A percentile compares a stretch with the other conserved stretches of the same genome.
phyloP scores from a whole-genome alignment of 139 green algal species.

The Picochlorum sp. region DNA sequence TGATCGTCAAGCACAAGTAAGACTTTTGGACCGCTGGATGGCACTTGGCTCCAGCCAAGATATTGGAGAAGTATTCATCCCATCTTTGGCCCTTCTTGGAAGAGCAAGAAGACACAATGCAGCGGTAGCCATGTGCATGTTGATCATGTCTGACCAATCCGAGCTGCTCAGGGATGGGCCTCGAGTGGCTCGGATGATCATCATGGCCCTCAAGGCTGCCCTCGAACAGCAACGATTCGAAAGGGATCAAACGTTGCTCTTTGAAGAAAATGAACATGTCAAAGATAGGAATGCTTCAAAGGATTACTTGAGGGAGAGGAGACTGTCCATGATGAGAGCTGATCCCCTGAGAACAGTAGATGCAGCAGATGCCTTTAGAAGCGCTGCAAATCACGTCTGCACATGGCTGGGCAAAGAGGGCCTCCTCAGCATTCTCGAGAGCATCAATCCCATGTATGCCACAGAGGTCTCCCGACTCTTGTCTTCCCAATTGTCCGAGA shows the following conservation, averaged over 20 bases:
- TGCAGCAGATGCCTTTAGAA: conserved; percentile 9
- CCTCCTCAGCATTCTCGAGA: conserved; percentile 1
- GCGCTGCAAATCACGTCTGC: conserved; percentile 12
- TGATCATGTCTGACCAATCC: conserved; percentile 18
- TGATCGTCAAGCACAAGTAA: background rate
- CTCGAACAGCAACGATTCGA: conserved; percentile 24
- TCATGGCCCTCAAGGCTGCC: conserved; percentile 16
- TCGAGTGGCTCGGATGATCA: conserved; percentile 16
- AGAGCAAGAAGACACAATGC: conserved; percentile 20
- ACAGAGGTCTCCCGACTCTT: conserved; percentile 1
- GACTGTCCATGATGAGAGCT: conserved; percentile 12
- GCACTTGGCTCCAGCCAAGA: conserved; percentile 3
- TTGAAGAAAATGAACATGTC: background rate
- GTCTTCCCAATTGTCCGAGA: conserved; percentile 5
- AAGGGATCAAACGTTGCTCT: conserved; percentile 17
- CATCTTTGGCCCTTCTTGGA: conserved; percentile 10
- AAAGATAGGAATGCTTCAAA: background rate
- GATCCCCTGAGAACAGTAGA: conserved; percentile 24
- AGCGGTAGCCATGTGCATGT: conserved; percentile 22
- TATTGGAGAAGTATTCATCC: conserved; percentile 26
- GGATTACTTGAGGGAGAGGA: conserved; percentile 26
- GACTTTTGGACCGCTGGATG: conserved; percentile 22
- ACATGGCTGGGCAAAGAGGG: conserved; percentile 2
- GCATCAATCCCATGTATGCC: conserved; percentile 1
- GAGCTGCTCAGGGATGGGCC: conserved; percentile 4